Evolutionary conservation across 805 yeast genomes (phyloP).

Genomic region (Candida railenensis): DNA sequence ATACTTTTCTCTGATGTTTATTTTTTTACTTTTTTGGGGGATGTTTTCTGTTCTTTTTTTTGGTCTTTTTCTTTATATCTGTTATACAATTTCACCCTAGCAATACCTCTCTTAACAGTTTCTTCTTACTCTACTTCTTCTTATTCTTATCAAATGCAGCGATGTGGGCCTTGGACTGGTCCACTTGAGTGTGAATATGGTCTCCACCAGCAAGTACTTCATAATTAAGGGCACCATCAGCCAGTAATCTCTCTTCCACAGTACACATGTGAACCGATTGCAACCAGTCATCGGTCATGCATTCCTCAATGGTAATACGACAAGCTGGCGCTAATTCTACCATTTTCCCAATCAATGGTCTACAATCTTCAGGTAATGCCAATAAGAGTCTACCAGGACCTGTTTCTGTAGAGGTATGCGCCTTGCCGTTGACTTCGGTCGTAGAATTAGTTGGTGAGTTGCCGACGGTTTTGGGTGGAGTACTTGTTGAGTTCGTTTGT

Average conservation of each 20-base stretch:
- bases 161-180: slow-evolving; percentile 92
- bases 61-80: too few relatives aligned
- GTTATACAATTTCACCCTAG: too few relatives aligned
- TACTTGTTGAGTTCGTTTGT: slow-evolving; percentile 12
- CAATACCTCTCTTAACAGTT: neutral
- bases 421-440: slow-evolving; percentile 23
- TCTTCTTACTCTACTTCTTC: slow-evolving; percentile 42
- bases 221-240: slow-evolving; percentile 35
- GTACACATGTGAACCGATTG: slow-evolving; percentile 67
- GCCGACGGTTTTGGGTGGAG: slow-evolving; percentile 3
- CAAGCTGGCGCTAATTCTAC: slow-evolving; percentile 85
- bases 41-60: too few relatives aligned
- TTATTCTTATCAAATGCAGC: slow-evolving; percentile 88
- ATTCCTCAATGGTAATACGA: slow-evolving; percentile 76
- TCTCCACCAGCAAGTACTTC: slow-evolving; percentile 46
- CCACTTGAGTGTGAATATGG: slow-evolving; percentile 86
- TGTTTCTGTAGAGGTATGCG: slow-evolving; percentile 62
- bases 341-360: slow-evolving; percentile 70
- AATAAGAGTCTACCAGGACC: slow-evolving; percentile 72
- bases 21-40: too few relatives aligned
- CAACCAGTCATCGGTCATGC: slow-evolving; percentile 73
- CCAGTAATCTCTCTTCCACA: slow-evolving; percentile 42
- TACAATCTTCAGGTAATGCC: slow-evolving; percentile 69
- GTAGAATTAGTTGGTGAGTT: slow-evolving; percentile 9
- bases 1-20: too few relatives aligned